These are phyloP conservation scores for Penicillium crustosum DNA, from an alignment of 2,329 filamentous ascomycete genomes.

Conservation along the genomic window DNA sequence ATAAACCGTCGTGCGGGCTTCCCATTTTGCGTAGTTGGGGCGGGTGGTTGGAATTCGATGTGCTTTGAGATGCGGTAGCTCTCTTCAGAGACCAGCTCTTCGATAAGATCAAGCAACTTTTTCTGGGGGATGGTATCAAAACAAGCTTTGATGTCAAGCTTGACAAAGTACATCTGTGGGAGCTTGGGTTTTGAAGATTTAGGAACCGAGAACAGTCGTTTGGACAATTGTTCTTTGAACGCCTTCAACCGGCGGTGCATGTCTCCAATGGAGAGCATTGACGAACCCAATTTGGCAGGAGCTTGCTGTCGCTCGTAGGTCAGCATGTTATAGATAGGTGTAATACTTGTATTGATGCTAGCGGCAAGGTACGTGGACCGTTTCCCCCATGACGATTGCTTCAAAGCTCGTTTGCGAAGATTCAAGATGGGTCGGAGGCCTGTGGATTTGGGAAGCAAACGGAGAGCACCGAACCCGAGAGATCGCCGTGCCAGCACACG, in stretches of 20 bases:
- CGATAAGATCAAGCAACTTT: slow-evolving; percentile 67
- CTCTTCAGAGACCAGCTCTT: slow-evolving; percentile 55
- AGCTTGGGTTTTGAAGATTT: slow-evolving; percentile 12
- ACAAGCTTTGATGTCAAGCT: slow-evolving; percentile 86
- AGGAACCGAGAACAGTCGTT: background rate
- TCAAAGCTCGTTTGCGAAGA: slow-evolving; percentile 64
- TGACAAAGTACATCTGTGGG: slow-evolving; percentile 77
- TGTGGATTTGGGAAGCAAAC: slow-evolving; percentile 76
- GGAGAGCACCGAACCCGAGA: slow-evolving; percentile 74
- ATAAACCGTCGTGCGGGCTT: slow-evolving; percentile 51
- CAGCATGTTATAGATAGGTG: slow-evolving; percentile 72
- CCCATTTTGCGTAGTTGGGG: slow-evolving; percentile 11
- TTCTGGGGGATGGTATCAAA: slow-evolving; percentile 94
- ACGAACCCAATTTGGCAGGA: slow-evolving; percentile 67
- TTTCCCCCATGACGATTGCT: slow-evolving; percentile 49
- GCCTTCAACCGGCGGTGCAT: slow-evolving; percentile 70
- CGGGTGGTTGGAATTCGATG: slow-evolving; percentile 63
- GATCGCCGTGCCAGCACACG: slow-evolving; percentile 60
- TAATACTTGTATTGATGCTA: slow-evolving; percentile 70
- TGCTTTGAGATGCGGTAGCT: slow-evolving; percentile 73
- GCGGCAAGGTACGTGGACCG: slow-evolving; percentile 52
- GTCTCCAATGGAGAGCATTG: slow-evolving; percentile 77
- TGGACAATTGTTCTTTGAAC: slow-evolving; percentile 56
- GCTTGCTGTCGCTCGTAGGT: slow-evolving; percentile 69
- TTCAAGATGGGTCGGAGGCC: slow-evolving; percentile 87